Conservation (phyloP, 345 rosid species). For the Sisymbrium irio region DNA sequence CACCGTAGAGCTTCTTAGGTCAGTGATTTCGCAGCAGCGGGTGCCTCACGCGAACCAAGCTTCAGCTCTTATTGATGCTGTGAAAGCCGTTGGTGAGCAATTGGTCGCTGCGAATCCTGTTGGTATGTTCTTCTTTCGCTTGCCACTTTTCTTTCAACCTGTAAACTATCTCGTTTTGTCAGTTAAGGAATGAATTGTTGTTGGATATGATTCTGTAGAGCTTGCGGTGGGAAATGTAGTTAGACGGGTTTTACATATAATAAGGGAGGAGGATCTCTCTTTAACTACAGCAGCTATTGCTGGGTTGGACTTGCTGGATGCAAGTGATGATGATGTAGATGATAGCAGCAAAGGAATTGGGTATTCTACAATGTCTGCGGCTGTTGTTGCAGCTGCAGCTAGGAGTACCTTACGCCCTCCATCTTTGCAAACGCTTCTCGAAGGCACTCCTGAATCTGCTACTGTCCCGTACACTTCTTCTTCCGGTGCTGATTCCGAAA, state of each 20-base stretch:
- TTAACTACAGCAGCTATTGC: conserved; percentile 71
- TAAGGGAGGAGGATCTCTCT: conserved; percentile 93
- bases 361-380: conserved; percentile 72
- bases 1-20: conserved; percentile 79
- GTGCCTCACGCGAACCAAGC: conserved; percentile 83
- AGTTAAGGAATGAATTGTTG: background rate
- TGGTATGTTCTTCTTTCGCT: conserved; percentile 44
- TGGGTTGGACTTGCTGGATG: conserved; percentile 64
- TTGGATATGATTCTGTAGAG: conserved; percentile 56
- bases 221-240: conserved; percentile 97
- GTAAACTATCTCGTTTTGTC: background rate
- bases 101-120: conserved; percentile 89
- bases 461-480: conserved; percentile 70
- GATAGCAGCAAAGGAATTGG: conserved; percentile 50
- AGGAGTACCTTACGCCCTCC: conserved; percentile 92
- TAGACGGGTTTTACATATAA: conserved; percentile 90
- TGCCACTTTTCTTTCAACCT: background rate
- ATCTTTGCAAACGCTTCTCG: conserved; percentile 86
- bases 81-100: conserved; percentile 72
- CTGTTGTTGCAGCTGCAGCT: conserved; percentile 89
- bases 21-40: conserved; percentile 86
- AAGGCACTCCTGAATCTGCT: conserved; percentile 69
- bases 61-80: conserved; percentile 77
- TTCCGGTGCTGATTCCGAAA: conserved; percentile 99
- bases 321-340: conserved; percentile 80